A percentile compares a stretch with the other conserved stretches of the same genome.
Evolutionary conservation across 2,329 filamentous ascomycete genomes (phyloP).

Genomic region (Parafenestella ontariensis): DNA sequence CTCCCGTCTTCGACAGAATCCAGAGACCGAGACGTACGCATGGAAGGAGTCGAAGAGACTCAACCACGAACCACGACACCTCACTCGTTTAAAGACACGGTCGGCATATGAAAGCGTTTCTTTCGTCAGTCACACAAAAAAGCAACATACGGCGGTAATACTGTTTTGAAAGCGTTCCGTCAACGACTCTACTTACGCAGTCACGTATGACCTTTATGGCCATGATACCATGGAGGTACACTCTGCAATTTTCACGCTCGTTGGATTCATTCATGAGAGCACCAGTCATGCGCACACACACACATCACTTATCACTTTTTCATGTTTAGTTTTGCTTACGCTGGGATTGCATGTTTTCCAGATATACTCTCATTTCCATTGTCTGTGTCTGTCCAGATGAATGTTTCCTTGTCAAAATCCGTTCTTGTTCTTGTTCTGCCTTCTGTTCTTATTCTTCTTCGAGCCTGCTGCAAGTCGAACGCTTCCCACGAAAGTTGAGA

Average conservation of each 20-base stretch:
- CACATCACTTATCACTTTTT: constrained; percentile 28
- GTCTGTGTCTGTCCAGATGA: constrained; percentile 6
- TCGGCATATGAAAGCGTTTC: constrained; percentile 51
- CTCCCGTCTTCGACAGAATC: constrained; percentile 42
- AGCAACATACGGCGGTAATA: constrained; percentile 47
- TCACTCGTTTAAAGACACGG: constrained; percentile 53
- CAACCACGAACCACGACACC: constrained; percentile 50
- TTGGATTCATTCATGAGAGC: constrained; percentile 37
- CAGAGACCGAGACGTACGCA: constrained; percentile 43
- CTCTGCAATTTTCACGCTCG: constrained; percentile 38
- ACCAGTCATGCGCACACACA: constrained; percentile 34
- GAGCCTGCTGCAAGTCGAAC: constrained; percentile 31
- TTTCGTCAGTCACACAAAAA: constrained; percentile 47
- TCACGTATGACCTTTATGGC: constrained; percentile 49
- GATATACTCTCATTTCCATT: constrained; percentile 23
- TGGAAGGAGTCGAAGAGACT: constrained; percentile 49
- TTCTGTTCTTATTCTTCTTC: constrained; percentile 21
- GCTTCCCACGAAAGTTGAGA: constrained; percentile 40
- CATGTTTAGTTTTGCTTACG: constrained; percentile 14
- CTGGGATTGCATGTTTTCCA: constrained; percentile 14
- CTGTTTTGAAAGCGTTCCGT: constrained; percentile 48
- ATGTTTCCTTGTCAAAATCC: constrained; percentile 21
- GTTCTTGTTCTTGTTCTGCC: not conserved
- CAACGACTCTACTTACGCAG: constrained; percentile 47
- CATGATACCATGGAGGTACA: constrained; percentile 47